Percentiles rank a stretch among this genome's conserved stretches.
These are phyloP conservation scores for Diaporthe citri DNA, from an alignment of 2,329 filamentous ascomycete genomes.

Conservation along the genomic window DNA sequence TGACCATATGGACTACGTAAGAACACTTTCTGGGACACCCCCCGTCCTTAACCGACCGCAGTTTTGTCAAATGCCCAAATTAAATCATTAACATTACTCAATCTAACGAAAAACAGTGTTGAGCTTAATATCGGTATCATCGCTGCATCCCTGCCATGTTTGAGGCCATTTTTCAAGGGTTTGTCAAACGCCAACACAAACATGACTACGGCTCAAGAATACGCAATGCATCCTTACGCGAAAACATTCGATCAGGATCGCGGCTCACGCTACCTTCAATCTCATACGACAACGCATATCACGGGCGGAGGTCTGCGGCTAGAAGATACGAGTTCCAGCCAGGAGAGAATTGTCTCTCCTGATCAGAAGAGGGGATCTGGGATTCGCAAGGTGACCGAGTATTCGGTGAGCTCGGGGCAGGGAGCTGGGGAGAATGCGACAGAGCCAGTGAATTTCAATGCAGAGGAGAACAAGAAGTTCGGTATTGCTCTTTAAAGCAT, in stretches of 20 bases:
- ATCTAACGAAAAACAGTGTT: background rate
- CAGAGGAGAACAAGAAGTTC: background rate
- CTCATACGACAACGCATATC: background rate
- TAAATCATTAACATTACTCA: background rate
- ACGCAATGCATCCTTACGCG: background rate
- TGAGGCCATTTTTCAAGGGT: background rate
- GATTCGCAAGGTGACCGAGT: background rate
- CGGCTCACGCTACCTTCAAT: background rate
- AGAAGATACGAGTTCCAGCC: background rate
- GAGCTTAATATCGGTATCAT: constrained; percentile 4
- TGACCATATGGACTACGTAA: constrained; percentile 13
- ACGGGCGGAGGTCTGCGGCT: background rate
- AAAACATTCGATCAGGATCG: background rate
- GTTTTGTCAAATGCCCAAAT: background rate
- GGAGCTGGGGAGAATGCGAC: too few relatives aligned
- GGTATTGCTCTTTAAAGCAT: background rate
- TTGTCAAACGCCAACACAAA: background rate
- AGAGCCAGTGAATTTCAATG: background rate
- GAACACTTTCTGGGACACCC: background rate
- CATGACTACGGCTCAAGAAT: background rate
- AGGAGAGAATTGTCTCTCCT: background rate
- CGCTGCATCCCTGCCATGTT: background rate
- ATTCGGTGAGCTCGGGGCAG: background rate
- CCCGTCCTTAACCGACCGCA: background rate
- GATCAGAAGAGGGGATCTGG: background rate